Percentiles rank a stretch among this genome's conserved stretches.
phyloP scores from a whole-genome alignment of 495 filamentous ascomycete species.

The Penicillium longicatenatum region DNA sequence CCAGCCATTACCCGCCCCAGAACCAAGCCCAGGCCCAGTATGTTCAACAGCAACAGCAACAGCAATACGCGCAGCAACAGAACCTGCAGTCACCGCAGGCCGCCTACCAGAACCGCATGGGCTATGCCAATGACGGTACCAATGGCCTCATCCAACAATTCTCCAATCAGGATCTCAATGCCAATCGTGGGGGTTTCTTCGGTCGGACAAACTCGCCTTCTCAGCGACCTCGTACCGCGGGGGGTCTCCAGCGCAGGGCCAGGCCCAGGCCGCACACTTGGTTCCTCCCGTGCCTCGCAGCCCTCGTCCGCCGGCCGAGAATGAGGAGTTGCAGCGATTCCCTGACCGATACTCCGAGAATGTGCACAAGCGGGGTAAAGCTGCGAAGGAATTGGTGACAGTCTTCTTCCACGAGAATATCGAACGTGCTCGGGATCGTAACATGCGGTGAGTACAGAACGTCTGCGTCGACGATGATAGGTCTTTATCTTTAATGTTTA shows the following conservation, averaged over 20 bases:
- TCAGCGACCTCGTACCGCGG: constrained; percentile 78
- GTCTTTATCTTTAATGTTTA: not conserved
- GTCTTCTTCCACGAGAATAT: constrained; percentile 97
- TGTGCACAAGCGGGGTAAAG: constrained; percentile 73
- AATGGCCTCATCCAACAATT: constrained; percentile 93
- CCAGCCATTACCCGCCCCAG: constrained; percentile 53
- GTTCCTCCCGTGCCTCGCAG: constrained; percentile 63
- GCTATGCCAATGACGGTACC: constrained; percentile 60
- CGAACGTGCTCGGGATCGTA: constrained; percentile 85
- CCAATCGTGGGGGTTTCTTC: constrained; percentile 67
- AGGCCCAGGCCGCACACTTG: constrained; percentile 64
- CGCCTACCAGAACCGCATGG: constrained; percentile 50
- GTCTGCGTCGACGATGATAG: not conserved
- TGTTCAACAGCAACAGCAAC: constrained; percentile 53
- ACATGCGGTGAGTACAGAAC: constrained; percentile 68
- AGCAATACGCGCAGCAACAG: constrained; percentile 69
- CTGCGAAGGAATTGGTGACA: constrained; percentile 63
- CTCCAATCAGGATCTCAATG: constrained; percentile 91
- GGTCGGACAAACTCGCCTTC: constrained; percentile 68
- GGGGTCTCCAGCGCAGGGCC: constrained; percentile 55
- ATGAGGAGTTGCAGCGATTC: constrained; percentile 64
- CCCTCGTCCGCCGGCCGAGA: constrained; percentile 43
- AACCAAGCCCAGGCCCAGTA: constrained; percentile 31
- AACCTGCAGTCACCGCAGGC: constrained; percentile 54
- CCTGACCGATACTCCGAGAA: constrained; percentile 79